Evolutionary conservation across 257 asterid species (phyloP).

Genomic region (Mentha longifolia): DNA sequence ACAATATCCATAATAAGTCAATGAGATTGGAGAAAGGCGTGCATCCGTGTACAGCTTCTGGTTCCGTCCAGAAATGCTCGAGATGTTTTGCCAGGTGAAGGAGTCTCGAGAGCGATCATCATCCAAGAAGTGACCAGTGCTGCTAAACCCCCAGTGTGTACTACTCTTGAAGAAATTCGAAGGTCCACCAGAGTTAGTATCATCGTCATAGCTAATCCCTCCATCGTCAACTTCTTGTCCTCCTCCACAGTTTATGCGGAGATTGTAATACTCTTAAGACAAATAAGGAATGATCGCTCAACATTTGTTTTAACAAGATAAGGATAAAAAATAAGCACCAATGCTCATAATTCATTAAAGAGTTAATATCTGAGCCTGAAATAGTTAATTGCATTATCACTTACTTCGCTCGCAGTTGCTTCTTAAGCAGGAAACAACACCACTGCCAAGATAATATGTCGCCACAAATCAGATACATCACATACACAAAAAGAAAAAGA

Average conservation of each 20-base stretch:
- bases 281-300: constrained; percentile 10
- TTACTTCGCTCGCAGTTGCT: constrained; percentile 51
- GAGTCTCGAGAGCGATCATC: constrained; percentile 37
- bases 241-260: constrained; percentile 79
- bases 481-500: background rate
- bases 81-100: constrained; percentile 34
- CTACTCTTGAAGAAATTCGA: constrained; percentile 38
- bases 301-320: background rate
- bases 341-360: too few relatives aligned
- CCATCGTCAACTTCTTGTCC: constrained; percentile 31
- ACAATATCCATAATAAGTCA: constrained; percentile 65
- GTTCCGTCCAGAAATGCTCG: constrained; percentile 43
- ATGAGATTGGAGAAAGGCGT: constrained; percentile 56
- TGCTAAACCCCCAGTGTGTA: constrained; percentile 64
- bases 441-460: constrained; percentile 44
- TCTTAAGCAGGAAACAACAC: constrained; percentile 58
- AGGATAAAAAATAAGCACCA: background rate
- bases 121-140: constrained; percentile 68
- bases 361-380: background rate
- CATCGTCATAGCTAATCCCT: constrained; percentile 42
- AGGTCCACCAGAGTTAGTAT: constrained; percentile 45
- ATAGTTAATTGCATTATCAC: constrained; percentile 26
- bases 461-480: constrained; percentile 25
- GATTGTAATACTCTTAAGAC: constrained; percentile 43
- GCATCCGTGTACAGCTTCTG: constrained; percentile 48